Percentiles rank a stretch among this genome's conserved stretches.
Evolutionary conservation across 371 early-diverging fungal genomes (phyloP).

Genomic region (Mucor piriformis): DNA sequence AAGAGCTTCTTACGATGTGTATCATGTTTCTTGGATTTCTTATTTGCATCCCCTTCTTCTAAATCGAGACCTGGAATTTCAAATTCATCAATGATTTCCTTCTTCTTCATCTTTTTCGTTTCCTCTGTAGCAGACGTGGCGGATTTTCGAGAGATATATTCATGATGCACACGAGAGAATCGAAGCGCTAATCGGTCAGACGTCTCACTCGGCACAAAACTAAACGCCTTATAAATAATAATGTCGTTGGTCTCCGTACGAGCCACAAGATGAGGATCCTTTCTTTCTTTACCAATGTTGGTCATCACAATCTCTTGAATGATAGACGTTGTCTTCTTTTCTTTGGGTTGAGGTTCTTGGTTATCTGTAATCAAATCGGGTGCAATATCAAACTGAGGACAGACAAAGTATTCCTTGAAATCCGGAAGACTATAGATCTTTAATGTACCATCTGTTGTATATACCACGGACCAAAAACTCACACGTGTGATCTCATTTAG

Average conservation of each 20-base stretch:
- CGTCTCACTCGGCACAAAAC: constrained; percentile 37
- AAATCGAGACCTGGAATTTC: constrained; percentile 24
- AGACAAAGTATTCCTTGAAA: constrained; percentile 66
- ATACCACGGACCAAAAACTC: constrained; percentile 45
- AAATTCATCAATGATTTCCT: constrained; percentile 30
- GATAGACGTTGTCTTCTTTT: constrained; percentile 29
- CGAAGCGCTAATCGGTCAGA: constrained; percentile 69
- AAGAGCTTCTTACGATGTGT: constrained; percentile 37
- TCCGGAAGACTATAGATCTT: constrained; percentile 72
- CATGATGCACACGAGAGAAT: constrained; percentile 71
- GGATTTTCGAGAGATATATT: constrained; percentile 65
- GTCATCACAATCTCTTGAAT: constrained; percentile 73
- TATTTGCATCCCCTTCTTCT: constrained; percentile 24
- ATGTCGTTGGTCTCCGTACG: constrained; percentile 74
- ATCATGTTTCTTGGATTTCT: constrained; percentile 25
- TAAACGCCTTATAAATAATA: constrained; percentile 72
- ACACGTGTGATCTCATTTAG: constrained; percentile 25
- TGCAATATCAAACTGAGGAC: constrained; percentile 69
- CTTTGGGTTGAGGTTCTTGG: constrained; percentile 9
- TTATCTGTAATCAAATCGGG: constrained; percentile 65
- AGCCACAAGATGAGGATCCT: constrained; percentile 71
- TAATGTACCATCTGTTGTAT: constrained; percentile 37
- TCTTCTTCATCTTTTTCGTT: constrained; percentile 18
- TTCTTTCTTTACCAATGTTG: constrained; percentile 63
- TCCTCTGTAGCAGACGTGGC: constrained; percentile 8